Evolutionary conservation across 2,329 filamentous ascomycete genomes (phyloP).

Genomic region (Plectosphaerella cucumerina): DNA sequence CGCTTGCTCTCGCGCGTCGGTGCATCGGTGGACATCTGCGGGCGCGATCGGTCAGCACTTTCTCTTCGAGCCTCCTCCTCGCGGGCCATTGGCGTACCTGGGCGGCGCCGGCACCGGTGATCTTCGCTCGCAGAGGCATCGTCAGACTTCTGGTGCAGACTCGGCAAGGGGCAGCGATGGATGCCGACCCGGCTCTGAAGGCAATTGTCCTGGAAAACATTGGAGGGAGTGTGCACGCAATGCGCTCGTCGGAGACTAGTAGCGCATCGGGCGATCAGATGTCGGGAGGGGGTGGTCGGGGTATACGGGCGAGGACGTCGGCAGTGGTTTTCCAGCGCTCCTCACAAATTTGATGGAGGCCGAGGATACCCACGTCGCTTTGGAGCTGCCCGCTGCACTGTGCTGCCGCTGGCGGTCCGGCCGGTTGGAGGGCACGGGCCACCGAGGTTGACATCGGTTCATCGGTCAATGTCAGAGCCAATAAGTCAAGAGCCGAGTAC

Average conservation of each 20-base stretch:
- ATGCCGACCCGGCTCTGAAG: slow-evolving; percentile 45
- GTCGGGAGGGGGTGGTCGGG: slow-evolving; percentile 4
- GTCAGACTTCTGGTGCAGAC: slow-evolving; percentile 36
- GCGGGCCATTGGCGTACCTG: slow-evolving; percentile 7
- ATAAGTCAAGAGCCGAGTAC: too few species aligned
- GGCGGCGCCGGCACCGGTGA: slow-evolving; percentile 40
- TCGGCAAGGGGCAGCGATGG: slow-evolving; percentile 25
- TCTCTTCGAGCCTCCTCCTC: too few species aligned
- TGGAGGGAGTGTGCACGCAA: slow-evolving; percentile 17
- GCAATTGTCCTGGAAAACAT: slow-evolving; percentile 56
- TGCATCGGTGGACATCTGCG: slow-evolving; percentile 31
- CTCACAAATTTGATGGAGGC: slow-evolving; percentile 19
- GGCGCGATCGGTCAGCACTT: neutral
- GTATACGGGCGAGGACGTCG: slow-evolving; percentile 7
- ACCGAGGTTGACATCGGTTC: neutral
- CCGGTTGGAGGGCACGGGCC: neutral
- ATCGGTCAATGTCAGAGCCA: neutral
- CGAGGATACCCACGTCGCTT: slow-evolving; percentile 15
- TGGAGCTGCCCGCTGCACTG: neutral
- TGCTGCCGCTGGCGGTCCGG: neutral
- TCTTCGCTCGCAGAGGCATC: slow-evolving; percentile 82
- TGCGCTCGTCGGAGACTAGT: slow-evolving; percentile 24
- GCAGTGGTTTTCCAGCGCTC: slow-evolving; percentile 27
- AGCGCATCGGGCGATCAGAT: slow-evolving; percentile 26
- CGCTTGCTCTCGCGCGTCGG: slow-evolving; percentile 39